Evolutionary conservation across 768 basidiomycete species (phyloP).

Genomic region (Lactarius psammicola): DNA sequence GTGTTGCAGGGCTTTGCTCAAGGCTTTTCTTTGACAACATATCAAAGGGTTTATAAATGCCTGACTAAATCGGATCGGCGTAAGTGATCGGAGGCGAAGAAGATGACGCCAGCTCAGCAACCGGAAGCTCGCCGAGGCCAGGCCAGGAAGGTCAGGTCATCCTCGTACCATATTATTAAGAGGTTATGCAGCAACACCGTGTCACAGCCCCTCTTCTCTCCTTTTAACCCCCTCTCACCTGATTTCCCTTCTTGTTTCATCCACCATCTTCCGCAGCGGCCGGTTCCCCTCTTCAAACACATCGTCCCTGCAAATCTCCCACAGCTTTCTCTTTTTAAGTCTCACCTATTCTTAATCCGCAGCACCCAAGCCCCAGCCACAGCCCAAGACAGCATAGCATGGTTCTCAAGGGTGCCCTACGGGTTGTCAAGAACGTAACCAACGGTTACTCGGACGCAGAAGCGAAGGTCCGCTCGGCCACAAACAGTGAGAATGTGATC

Average conservation of each 20-base stretch:
- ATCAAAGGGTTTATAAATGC: neutral
- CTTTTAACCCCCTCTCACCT: conserved; percentile 5
- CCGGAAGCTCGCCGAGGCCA: neutral
- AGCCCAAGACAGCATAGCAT: conserved; percentile 5
- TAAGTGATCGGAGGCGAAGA: neutral
- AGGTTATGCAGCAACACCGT: neutral
- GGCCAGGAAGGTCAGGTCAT: conserved; percentile 1
- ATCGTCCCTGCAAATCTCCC: neutral
- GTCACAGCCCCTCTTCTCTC: conserved; percentile 5
- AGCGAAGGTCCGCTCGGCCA: conserved; percentile 92
- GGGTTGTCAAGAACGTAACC: conserved; percentile 90
- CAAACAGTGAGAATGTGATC: conserved; percentile 94
- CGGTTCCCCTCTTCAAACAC: neutral
- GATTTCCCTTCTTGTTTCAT: conserved; percentile 3
- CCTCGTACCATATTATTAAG: conserved; percentile 1
- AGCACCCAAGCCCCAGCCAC: neutral
- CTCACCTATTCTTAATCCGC: neutral
- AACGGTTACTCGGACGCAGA: conserved; percentile 92
- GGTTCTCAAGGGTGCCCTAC: conserved; percentile 59
- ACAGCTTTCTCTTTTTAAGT: neutral
- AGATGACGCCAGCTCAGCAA: neutral
- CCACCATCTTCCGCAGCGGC: neutral
- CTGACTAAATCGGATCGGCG: neutral
- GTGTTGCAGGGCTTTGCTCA: neutral
- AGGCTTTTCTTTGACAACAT: neutral